Conservation (phyloP, 192 early-diverging fungal genomes). For the Coemansia guatemalensis region DNA sequence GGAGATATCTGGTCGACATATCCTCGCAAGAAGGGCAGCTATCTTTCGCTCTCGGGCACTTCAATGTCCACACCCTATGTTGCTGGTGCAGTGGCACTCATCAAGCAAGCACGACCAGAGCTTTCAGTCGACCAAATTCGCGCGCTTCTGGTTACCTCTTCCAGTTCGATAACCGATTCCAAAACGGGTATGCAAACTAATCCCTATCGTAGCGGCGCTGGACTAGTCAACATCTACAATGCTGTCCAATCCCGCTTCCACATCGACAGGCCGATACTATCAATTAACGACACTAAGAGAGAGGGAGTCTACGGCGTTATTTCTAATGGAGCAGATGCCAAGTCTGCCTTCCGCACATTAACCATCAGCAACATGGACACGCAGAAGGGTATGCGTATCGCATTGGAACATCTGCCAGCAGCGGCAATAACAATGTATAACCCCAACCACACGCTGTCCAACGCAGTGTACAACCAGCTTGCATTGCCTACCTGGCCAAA, state of each 20-base stretch:
- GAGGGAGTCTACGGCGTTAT: not conserved
- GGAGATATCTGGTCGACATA: slow-evolving; percentile 67
- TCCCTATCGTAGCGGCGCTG: slow-evolving; percentile 61
- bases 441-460: slow-evolving; percentile 19
- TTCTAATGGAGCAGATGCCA: too few relatives aligned
- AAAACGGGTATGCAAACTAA: not conserved
- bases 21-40: slow-evolving; percentile 39
- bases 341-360: slow-evolving; percentile 19
- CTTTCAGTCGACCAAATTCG: slow-evolving; percentile 7
- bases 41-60: slow-evolving; percentile 62
- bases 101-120: slow-evolving; percentile 52
- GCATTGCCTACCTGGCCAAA: slow-evolving; percentile 22
- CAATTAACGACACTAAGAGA: slow-evolving; percentile 43
- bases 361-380: slow-evolving; percentile 29
- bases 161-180: not conserved
- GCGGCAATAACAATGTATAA: slow-evolving; percentile 37
- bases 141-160: not conserved
- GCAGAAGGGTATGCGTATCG: slow-evolving; percentile 12
- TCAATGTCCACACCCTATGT: slow-evolving; percentile 80
- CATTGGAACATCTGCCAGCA: slow-evolving; percentile 8
- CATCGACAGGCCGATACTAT: slow-evolving; percentile 58
- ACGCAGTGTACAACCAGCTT: not conserved
- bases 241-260: slow-evolving; percentile 56
- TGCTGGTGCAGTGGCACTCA: slow-evolving; percentile 63
- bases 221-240: slow-evolving; percentile 66